Conservation (phyloP, 768 basidiomycete genomes). For the Lactarius evosmus region DNA sequence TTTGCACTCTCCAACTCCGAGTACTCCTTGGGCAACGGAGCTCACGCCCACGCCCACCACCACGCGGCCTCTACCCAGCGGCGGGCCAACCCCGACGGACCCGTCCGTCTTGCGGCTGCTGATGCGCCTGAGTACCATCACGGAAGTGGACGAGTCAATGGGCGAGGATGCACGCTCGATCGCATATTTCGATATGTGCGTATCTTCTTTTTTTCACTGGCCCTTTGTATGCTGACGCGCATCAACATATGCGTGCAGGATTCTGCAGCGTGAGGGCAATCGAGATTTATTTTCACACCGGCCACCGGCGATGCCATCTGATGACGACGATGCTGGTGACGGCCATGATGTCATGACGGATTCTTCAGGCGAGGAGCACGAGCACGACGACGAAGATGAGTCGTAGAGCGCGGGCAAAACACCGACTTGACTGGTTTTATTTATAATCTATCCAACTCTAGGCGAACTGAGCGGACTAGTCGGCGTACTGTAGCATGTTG, state of each 20-base stretch:
- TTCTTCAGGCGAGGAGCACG: background rate
- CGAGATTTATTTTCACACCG: slow-evolving; percentile 53
- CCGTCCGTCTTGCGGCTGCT: slow-evolving; percentile 40
- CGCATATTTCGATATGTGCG: slow-evolving; percentile 71
- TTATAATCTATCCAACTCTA: background rate
- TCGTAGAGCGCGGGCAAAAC: background rate
- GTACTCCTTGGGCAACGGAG: slow-evolving; percentile 46
- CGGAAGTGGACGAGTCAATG: slow-evolving; percentile 33
- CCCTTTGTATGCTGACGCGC: slow-evolving; percentile 17
- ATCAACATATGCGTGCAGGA: slow-evolving; percentile 39
- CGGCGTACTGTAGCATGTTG: slow-evolving; percentile 2
- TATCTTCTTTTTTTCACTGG: slow-evolving; percentile 26
- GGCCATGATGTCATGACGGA: slow-evolving; percentile 22
- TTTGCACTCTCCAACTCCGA: slow-evolving; percentile 62
- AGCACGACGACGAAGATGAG: background rate
- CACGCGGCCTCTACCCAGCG: slow-evolving; percentile 45
- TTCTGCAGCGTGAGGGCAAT: slow-evolving; percentile 55
- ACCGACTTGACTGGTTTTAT: background rate
- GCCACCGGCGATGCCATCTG: slow-evolving; percentile 36
- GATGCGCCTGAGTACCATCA: slow-evolving; percentile 30
- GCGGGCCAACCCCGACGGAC: slow-evolving; percentile 36
- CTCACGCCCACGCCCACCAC: slow-evolving; percentile 45
- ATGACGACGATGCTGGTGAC: slow-evolving; percentile 35
- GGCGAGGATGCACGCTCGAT: slow-evolving; percentile 51
- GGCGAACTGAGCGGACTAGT: background rate